These are phyloP conservation scores for Penicillium fuscoglaucum DNA, from an alignment of 2,329 filamentous ascomycete species.

Conservation along the genomic window DNA sequence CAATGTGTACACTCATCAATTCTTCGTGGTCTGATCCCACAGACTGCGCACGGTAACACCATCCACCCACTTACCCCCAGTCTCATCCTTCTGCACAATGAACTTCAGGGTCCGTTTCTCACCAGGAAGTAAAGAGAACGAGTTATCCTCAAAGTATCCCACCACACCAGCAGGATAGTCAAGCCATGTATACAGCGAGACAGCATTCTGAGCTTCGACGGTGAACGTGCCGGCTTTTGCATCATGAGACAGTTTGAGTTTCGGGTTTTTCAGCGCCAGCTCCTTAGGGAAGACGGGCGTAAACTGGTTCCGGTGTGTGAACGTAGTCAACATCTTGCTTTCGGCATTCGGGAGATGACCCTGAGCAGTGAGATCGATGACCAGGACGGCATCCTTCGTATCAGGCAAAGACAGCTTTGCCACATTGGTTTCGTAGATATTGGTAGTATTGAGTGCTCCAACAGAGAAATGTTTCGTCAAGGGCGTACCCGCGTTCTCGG, in stretches of 20 bases:
- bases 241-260: constrained; percentile 43
- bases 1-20: neutral
- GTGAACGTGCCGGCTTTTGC: constrained; percentile 42
- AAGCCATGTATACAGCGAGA: constrained; percentile 58
- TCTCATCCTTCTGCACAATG: constrained; percentile 48
- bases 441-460: constrained; percentile 55
- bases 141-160: constrained; percentile 55
- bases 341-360: constrained; percentile 52
- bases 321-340: constrained; percentile 34
- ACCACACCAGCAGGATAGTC: constrained; percentile 53
- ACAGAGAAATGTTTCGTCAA: constrained; percentile 44
- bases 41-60: constrained; percentile 54
- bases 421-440: constrained; percentile 45
- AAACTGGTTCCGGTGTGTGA: constrained; percentile 55
- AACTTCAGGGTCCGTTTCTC: constrained; percentile 50
- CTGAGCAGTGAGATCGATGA: constrained; percentile 47
- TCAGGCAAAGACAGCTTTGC: constrained; percentile 38
- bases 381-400: constrained; percentile 43
- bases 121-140: constrained; percentile 52
- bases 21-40: constrained; percentile 47
- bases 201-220: constrained; percentile 49
- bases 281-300: constrained; percentile 49
- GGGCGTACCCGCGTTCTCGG: constrained; percentile 37
- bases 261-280: constrained; percentile 52
- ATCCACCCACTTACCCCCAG: constrained; percentile 45